These are phyloP conservation scores for Phaseolus lunatus DNA, from an alignment of 306 rosid species.

Conservation along the genomic window DNA sequence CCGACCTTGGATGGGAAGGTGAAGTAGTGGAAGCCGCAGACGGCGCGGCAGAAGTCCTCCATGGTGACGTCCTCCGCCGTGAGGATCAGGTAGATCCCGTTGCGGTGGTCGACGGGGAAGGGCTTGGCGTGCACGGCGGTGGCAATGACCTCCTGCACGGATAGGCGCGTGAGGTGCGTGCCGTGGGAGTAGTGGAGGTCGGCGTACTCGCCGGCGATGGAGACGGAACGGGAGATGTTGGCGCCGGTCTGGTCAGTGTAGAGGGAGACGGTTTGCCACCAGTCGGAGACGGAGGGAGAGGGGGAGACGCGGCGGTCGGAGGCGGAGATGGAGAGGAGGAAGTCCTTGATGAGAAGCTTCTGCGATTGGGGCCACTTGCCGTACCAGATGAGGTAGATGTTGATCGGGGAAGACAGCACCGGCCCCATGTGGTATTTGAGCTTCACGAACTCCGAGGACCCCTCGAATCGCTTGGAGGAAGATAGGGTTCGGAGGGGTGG, in stretches of 20 bases:
- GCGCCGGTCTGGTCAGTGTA: conserved; percentile 94
- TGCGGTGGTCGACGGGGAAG: conserved; percentile 78
- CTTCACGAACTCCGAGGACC: conserved; percentile 74
- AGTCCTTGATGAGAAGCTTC: conserved; percentile 69
- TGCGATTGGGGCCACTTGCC: conserved; percentile 73
- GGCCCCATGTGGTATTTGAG: conserved; percentile 99
- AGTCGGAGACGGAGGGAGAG: conserved; percentile 79
- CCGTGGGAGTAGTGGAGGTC: conserved; percentile 75
- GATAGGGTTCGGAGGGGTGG: conserved; percentile 60
- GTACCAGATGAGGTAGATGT: conserved; percentile 89
- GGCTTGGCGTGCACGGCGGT: conserved; percentile 74
- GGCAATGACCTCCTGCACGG: conserved; percentile 78
- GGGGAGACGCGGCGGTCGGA: conserved; percentile 42
- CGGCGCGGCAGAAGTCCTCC: conserved; percentile 91
- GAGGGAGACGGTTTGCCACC: conserved; percentile 86
- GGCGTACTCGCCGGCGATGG: conserved; percentile 71
- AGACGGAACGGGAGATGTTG: conserved; percentile 73
- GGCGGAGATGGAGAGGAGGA: conserved; percentile 69
- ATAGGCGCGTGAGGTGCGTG: conserved; percentile 65
- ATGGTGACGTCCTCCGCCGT: conserved; percentile 73
- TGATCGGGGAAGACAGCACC: conserved; percentile 77
- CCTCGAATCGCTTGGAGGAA: conserved; percentile 77
- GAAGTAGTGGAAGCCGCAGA: conserved; percentile 93
- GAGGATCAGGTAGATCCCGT: conserved; percentile 79
- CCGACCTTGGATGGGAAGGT: conserved; percentile 93